phyloP scores from a whole-genome alignment of 169 alveolate species.

The Plasmodium ovale region DNA sequence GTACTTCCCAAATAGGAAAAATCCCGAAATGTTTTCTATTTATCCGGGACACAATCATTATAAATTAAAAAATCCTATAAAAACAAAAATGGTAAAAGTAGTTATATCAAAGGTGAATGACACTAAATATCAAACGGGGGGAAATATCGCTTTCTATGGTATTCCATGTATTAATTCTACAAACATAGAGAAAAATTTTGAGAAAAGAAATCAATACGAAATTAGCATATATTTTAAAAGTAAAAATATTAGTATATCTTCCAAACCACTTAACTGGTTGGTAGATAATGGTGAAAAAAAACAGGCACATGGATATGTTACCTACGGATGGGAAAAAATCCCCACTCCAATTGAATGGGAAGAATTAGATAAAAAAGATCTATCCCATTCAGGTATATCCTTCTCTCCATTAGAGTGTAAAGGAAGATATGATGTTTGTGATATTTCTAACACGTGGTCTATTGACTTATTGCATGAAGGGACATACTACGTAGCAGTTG shows the following conservation, averaged over 20 bases:
- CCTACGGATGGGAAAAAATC: constrained; percentile 69
- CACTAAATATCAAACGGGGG: constrained; percentile 56
- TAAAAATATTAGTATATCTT: constrained; percentile 28
- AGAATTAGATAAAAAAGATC: constrained; percentile 45
- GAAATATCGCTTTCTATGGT: constrained; percentile 63
- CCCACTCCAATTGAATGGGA: constrained; percentile 64
- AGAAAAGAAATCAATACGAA: constrained; percentile 51
- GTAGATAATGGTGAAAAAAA: constrained; percentile 70
- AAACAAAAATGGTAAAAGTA: constrained; percentile 59
- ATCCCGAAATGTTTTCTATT: constrained; percentile 57
- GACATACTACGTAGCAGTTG: constrained; percentile 53
- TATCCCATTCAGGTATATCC: constrained; percentile 68
- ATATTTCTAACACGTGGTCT: constrained; percentile 75
- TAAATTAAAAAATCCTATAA: constrained; percentile 48
- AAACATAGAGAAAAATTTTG: constrained; percentile 18
- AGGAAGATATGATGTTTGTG: constrained; percentile 27
- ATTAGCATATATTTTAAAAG: constrained; percentile 68
- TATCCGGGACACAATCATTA: constrained; percentile 72
- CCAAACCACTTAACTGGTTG: constrained; percentile 68
- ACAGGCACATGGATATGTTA: constrained; percentile 51
- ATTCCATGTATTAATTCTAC: constrained; percentile 47
- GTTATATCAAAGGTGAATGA: constrained; percentile 73
- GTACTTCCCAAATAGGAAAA: constrained; percentile 69
- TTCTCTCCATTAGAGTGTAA: constrained; percentile 60
- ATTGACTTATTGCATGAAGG: constrained; percentile 68